Base-by-base conservation (phyloP, 495 filamentous ascomycete genomes). In the Podospora didyma region DNA sequence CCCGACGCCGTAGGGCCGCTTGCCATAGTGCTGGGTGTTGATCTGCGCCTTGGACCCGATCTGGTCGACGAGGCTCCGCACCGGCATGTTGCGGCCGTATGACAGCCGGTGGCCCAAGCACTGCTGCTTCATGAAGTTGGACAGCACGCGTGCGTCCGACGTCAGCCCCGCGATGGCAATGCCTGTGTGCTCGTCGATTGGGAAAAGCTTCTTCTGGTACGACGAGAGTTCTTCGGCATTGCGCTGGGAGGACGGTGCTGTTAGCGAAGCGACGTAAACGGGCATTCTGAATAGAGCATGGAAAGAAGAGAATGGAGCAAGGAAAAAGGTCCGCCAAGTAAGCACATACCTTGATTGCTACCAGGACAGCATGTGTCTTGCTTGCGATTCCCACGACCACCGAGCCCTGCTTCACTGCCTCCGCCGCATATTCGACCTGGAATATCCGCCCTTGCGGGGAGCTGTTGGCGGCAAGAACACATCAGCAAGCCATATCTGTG, bases 61-160 rank as follows among this genome's bases (percentile, higher is more conserved):
- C 71, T 91, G 86, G 21, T 82, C 78, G 51, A 96, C 91, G 62
- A 97, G 89, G 28, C 88, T 87, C 69, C 90, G 84, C 69, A 97
- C 77, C 16, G 89, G 89, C 64, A 98, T 92, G 54, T 91, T 84
- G 49, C 94, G 93, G 75, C 87, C 92, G 82, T 96, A 97, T 54
- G 92, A 95, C 67, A 98, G 88, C 67, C 90, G 90, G 56, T 90
- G 91, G 69, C 90, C 88, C 64, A 98, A 90, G 50, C 89, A 95
- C 76, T 97, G 94, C 75, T 96, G 90, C 79, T 97, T 97, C 94
- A 98, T 97, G 82, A 96, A 97, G 84, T 97, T 97, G 79, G 92
- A 96, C 65, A 98, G 92, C 67, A 98, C 94, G 63, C 94, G 92
- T 71, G 94, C 95, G 77, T 98, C 94, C 60, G 94, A 96, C 53